Evolutionary conservation across 441 rosid genomes (phyloP), one percentile per base, ranked within the genome.

Genomic region (Erodium trifolium): DNA sequence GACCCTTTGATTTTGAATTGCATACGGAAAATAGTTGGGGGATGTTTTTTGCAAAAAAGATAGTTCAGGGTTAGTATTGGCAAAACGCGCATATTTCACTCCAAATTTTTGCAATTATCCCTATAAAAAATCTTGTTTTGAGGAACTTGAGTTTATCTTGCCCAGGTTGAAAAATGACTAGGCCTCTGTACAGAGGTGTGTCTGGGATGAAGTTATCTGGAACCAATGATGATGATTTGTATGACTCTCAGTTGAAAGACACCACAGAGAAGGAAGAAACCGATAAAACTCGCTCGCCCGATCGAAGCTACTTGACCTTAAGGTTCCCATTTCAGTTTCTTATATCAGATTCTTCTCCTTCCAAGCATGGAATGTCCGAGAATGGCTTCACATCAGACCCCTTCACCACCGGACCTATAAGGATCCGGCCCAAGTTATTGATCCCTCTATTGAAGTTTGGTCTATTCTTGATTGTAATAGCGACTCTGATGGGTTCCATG

Each of bases 181-280:
- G 11, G 19, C 62, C 62, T 55, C 62, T 55, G 9, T 55, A 78
- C 67, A 86, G 96, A 73, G 93, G 95, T 67, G 77, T 73, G 69
- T 78, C 90, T 47, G 92, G 85, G 53, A 66, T 76, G 65, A 65
- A 74, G 23, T 82, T 96, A 86, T 82, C 82, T 83, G 83, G 93
- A 68, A 81, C 10, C 62, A 17, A 5, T 16, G 80, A 72, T 79
- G 79, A 84, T 63, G 95, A 90, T 76, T 78, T 85, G 11, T 71
- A 83, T 85, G 96, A 88, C 68, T 85, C 90, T 16, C 92, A 87
- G 78, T 85, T 79, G 96, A 90, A 92, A 72, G 97, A 83, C 80
- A 87, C 81, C 72, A 73, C 85, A 10, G 95, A 85, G 6, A 93
- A 82, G 76, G 93, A 84, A 63, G 90, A 89, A 71, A 78, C 75